A percentile compares a stretch with the other conserved stretches of the same genome.
phyloP scores from a whole-genome alignment of 2,329 filamentous ascomycete species.

The Pseudocercospora eumusae region DNA sequence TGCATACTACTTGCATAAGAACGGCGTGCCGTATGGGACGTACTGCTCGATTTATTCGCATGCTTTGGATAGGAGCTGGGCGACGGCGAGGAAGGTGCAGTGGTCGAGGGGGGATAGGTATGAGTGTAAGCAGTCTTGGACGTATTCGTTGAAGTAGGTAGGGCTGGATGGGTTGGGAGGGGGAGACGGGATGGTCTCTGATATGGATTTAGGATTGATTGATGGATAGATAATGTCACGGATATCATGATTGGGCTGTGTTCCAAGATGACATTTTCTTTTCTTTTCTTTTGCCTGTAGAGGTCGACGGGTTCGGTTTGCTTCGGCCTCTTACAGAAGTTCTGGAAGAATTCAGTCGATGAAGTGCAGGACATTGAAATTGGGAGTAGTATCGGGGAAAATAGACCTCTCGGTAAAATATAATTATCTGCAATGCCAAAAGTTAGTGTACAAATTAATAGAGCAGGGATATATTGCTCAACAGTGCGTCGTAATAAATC shows the following conservation, averaged over 20 bases:
- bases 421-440: too few relatives aligned
- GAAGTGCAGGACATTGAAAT: too few relatives aligned
- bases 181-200: not conserved
- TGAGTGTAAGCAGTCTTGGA: conserved; percentile 31
- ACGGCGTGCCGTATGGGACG: conserved; percentile 31
- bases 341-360: too few relatives aligned
- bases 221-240: too few relatives aligned
- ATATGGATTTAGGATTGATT: too few relatives aligned
- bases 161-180: too few relatives aligned
- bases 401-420: too few relatives aligned
- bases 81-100: conserved; percentile 24
- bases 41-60: conserved; percentile 32
- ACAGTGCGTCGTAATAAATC: too few relatives aligned
- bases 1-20: conserved; percentile 34
- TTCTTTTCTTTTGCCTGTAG: not conserved
- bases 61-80: conserved; percentile 23
- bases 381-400: too few relatives aligned
- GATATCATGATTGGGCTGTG: not conserved
- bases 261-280: not conserved
- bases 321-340: not conserved
- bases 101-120: conserved; percentile 27
- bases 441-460: too few relatives aligned
- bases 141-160: conserved; percentile 20
- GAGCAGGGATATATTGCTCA: too few relatives aligned
- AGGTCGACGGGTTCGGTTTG: not conserved